Percentiles rank a stretch among this genome's conserved stretches.
These are phyloP conservation scores for Lizonia empirigonia DNA, from an alignment of 2,329 filamentous ascomycete genomes.

Conservation along the genomic window DNA sequence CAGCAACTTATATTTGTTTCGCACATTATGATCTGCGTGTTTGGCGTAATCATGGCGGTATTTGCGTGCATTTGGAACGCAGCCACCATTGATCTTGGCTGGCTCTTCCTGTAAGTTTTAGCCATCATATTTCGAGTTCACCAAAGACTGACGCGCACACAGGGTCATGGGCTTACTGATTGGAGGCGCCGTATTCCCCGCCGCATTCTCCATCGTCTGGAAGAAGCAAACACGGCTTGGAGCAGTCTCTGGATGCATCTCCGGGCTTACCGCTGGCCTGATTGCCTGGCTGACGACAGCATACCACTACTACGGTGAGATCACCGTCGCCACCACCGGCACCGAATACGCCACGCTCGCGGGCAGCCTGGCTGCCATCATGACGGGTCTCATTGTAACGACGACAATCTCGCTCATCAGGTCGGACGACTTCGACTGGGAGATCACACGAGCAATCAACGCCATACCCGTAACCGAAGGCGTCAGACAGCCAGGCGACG, in stretches of 20 bases:
- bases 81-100: conserved; percentile 50
- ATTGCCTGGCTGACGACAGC: conserved; percentile 48
- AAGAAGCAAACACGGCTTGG: conserved; percentile 40
- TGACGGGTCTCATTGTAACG: conserved; percentile 43
- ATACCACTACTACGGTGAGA: conserved; percentile 45
- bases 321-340: conserved; percentile 50
- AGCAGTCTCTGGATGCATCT: conserved; percentile 43
- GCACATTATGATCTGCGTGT: conserved; percentile 50
- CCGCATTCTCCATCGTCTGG: conserved; percentile 48
- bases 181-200: conserved; percentile 50
- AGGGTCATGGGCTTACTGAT: conserved; percentile 52
- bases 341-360: conserved; percentile 48
- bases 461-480: conserved; percentile 25
- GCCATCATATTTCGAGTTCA: neutral
- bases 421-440: conserved; percentile 49
- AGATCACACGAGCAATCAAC: conserved; percentile 48
- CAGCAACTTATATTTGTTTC: conserved; percentile 48
- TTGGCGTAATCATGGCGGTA: conserved; percentile 49
- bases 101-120: conserved; percentile 44
- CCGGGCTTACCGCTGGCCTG: conserved; percentile 43
- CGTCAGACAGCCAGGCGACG: conserved; percentile 7
- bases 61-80: conserved; percentile 49
- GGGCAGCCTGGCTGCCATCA: conserved; percentile 46
- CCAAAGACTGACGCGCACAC: conserved; percentile 12
- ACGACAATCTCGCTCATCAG: conserved; percentile 45